Conservation (phyloP, 805 yeast species). For the Monosporozyma solicola region DNA sequence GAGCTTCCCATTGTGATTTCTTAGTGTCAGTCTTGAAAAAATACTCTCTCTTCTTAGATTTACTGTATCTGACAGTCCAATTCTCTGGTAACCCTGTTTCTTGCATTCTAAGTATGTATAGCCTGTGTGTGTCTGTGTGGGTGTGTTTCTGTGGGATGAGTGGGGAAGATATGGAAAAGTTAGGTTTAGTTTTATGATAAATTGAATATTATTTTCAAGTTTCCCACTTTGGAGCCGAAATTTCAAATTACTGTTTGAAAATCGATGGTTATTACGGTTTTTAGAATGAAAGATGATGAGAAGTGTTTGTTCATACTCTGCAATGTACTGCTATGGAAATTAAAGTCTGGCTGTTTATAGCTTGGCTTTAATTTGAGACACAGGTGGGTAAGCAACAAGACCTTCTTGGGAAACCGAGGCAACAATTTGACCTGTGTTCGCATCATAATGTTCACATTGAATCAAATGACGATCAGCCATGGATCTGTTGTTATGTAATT, state of each 20-base stretch:
- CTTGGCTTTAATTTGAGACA: slow-evolving; percentile 12
- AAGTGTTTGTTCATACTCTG: not conserved
- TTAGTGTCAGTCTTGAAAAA: slow-evolving; percentile 61
- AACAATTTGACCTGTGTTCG: slow-evolving; percentile 40
- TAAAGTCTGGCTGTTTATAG: not conserved
- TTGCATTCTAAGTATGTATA: not conserved
- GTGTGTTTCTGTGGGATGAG: not conserved
- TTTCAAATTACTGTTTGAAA: not conserved
- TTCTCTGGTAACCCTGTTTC: slow-evolving; percentile 73
- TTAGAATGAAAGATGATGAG: not conserved
- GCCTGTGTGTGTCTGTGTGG: not conserved
- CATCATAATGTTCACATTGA: slow-evolving; percentile 47
- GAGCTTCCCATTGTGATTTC: slow-evolving; percentile 86
- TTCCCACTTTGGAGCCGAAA: not conserved
- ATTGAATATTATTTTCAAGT: not conserved
- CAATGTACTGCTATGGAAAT: not conserved
- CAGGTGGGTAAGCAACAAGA: slow-evolving; percentile 26
- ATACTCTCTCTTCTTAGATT: slow-evolving; percentile 78
- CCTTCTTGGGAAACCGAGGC: slow-evolving; percentile 66
- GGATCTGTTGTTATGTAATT: slow-evolving; percentile 41
- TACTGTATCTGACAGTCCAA: slow-evolving; percentile 76
- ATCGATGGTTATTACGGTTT: not conserved
- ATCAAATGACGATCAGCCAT: slow-evolving; percentile 46
- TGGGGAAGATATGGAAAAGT: not conserved
- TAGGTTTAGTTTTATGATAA: not conserved